Conservation (phyloP, 176 grass and related monocot genomes). For the Sorghum bicolor region Sorghum_bicolor_NCBIv3 NC_012879.2:4093501-4094000, state of each 20-base stretch:
- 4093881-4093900: accelerated
- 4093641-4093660: background rate
- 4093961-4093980: too few species aligned
- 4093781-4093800: background rate
- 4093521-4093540: constrained; percentile 28
- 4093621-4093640: background rate
- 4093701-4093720: background rate
- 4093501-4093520: constrained; percentile 37
- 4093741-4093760: constrained; percentile 3
- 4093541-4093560: constrained; percentile 32
- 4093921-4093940: accelerated
- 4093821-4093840: background rate
- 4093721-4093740: background rate
- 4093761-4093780: constrained; percentile 32
- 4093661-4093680: constrained; percentile 14
- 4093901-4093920: accelerated
- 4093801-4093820: background rate
- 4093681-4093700: background rate
- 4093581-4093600: constrained; percentile 37
- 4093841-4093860: constrained; percentile 6
- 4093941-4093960: background rate
- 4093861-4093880: background rate
- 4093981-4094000: background rate
- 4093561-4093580: constrained; percentile 12
- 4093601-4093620: constrained; percentile 35